phyloP scores from a whole-genome alignment of 2,329 filamentous ascomycete genomes.

The Corinectria fuckeliana region DNA sequence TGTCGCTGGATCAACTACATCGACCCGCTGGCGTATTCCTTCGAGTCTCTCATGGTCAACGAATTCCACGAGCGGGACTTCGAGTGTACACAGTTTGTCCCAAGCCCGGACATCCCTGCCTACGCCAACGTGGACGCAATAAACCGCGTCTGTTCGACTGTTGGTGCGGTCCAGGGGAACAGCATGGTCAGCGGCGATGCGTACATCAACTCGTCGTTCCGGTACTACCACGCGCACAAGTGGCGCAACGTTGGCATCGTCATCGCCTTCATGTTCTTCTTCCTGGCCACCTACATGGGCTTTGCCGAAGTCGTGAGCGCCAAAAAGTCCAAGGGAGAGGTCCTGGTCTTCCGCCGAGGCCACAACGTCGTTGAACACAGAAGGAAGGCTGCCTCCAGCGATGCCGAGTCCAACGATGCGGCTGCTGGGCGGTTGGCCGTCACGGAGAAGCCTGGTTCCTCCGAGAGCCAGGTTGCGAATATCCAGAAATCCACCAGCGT shows the following conservation, averaged over 20 bases:
- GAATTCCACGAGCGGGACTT: conserved; percentile 58
- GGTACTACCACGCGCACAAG: conserved; percentile 54
- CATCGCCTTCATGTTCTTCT: conserved; percentile 56
- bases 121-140: conserved; percentile 36
- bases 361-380: conserved; percentile 6
- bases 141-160: conserved; percentile 53
- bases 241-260: conserved; percentile 66
- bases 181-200: conserved; percentile 52
- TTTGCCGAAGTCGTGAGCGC: conserved; percentile 55
- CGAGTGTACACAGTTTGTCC: conserved; percentile 37
- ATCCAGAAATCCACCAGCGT: conserved; percentile 67
- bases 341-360: conserved; percentile 63
- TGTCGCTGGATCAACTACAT: conserved; percentile 71
- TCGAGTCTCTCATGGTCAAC: conserved; percentile 69
- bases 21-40: conserved; percentile 68
- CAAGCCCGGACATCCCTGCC: conserved; percentile 23
- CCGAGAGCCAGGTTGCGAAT: conserved; percentile 6
- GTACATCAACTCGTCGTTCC: conserved; percentile 51
- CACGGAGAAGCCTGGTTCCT: conserved; percentile 24
- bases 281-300: conserved; percentile 55
- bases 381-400: not conserved
- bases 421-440: conserved; percentile 8
- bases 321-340: conserved; percentile 65
- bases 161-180: conserved; percentile 54
- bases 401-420: conserved; percentile 21